Conservation (phyloP, 768 basidiomycete species). For the Xerocomellus intermedius region DNA sequence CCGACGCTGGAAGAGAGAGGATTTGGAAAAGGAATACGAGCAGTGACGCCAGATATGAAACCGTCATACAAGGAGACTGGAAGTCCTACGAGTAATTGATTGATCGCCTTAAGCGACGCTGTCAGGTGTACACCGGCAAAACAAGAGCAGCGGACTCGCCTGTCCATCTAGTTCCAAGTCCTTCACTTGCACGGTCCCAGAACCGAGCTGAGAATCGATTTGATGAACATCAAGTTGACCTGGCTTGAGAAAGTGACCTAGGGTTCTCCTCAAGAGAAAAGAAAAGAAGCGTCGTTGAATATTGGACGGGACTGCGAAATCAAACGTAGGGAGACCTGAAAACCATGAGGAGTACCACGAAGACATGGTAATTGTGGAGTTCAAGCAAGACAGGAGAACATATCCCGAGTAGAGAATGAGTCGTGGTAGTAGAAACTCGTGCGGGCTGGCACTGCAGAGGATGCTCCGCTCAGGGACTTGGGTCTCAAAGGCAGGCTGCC, state of each 20-base stretch:
- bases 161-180: slow-evolving; percentile 76
- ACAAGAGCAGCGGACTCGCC: slow-evolving; percentile 43
- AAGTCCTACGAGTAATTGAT: slow-evolving; percentile 58
- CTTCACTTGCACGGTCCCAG: slow-evolving; percentile 83
- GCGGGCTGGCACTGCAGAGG: slow-evolving; percentile 1
- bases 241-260: slow-evolving; percentile 85
- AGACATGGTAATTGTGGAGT: slow-evolving; percentile 34
- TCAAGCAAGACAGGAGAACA: slow-evolving; percentile 17
- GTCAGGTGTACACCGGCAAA: slow-evolving; percentile 15
- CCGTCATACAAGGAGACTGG: slow-evolving; percentile 73
- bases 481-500: neutral
- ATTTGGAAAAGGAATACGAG: slow-evolving; percentile 83
- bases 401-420: slow-evolving; percentile 8
- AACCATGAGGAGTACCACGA: slow-evolving; percentile 61
- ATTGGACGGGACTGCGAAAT: slow-evolving; percentile 61
- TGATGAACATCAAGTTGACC: slow-evolving; percentile 85
- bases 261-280: slow-evolving; percentile 76
- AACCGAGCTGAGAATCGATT: slow-evolving; percentile 92
- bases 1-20: slow-evolving; percentile 73
- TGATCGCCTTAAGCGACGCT: slow-evolving; percentile 62
- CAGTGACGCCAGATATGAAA: slow-evolving; percentile 69
- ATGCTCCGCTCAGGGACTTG: slow-evolving; percentile 3
- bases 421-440: neutral
- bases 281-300: slow-evolving; percentile 90
- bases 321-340: slow-evolving; percentile 56